Percentiles rank a stretch among this genome's conserved stretches.
phyloP scores from a whole-genome alignment of 1,284 basidiomycete genomes.

The Tranzscheliella williamsii region DNA sequence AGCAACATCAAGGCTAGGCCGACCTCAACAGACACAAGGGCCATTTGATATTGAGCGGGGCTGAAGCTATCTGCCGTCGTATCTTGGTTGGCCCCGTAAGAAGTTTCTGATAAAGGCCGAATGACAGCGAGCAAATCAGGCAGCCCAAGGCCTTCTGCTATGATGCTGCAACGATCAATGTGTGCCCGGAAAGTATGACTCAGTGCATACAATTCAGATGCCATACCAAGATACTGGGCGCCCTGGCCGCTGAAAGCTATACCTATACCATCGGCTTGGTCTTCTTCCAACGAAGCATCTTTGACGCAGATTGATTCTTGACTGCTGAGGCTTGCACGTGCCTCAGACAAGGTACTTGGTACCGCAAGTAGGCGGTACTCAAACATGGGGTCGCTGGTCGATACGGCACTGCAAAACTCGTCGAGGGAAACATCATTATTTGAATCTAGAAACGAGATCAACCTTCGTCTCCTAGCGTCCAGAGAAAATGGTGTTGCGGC shows the following conservation, averaged over 20 bases:
- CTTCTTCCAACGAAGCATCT: not conserved
- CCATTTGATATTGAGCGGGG: constrained; percentile 36
- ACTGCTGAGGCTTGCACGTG: constrained; percentile 14
- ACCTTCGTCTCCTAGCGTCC: constrained; percentile 21
- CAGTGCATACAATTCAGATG: constrained; percentile 17
- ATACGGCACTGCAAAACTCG: constrained; percentile 35
- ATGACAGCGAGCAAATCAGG: constrained; percentile 26
- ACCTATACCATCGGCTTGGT: constrained; percentile 1
- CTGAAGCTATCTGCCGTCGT: constrained; percentile 16
- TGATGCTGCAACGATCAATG: constrained; percentile 26
- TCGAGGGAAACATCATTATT: constrained; percentile 7
- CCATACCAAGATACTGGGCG: constrained; percentile 40
- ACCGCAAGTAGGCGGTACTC: constrained; percentile 14
- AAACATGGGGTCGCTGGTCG: constrained; percentile 27
- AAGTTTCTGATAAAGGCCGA: constrained; percentile 6
- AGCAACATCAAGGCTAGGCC: constrained; percentile 15
- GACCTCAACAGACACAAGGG: constrained; percentile 26
- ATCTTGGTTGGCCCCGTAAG: not conserved
- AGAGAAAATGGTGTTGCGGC: constrained; percentile 31
- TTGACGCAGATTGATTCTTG: constrained; percentile 18
- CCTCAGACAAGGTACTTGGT: constrained; percentile 10
- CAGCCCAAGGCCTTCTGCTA: constrained; percentile 9
- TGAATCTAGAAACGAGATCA: constrained; percentile 19
- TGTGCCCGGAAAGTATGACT: constrained; percentile 16
- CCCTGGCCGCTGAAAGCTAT: constrained; percentile 43